These are phyloP conservation scores for Magnaporthiopsis rhizophila DNA, from an alignment of 2,329 filamentous ascomycete species.

Conservation along the genomic window DNA sequence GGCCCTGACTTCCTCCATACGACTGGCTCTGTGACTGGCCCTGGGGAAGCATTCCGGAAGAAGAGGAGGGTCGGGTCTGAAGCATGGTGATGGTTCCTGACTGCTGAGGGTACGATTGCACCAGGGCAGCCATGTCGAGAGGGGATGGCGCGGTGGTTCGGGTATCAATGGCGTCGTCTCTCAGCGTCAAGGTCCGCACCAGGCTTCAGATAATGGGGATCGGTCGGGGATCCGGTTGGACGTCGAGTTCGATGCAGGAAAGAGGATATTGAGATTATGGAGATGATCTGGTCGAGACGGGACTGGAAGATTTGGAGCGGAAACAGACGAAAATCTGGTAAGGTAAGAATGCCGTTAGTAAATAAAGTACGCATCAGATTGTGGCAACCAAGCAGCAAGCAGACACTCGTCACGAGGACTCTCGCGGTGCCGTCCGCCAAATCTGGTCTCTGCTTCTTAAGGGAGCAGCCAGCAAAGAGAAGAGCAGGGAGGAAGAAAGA, in stretches of 20 bases:
- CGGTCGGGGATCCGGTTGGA: not conserved
- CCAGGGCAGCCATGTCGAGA: constrained; percentile 71
- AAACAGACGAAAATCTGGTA: not conserved
- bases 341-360: not conserved
- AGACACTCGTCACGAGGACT: not conserved
- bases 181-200: constrained; percentile 9
- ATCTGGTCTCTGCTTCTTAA: not conserved
- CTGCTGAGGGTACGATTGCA: constrained; percentile 73
- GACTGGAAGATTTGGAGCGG: constrained; percentile 10
- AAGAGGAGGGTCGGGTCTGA: constrained; percentile 61
- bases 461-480: not conserved
- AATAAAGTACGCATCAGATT: not conserved
- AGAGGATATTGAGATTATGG: not conserved
- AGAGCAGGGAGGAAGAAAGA: not conserved
- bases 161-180: constrained; percentile 13
- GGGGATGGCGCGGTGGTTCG: not conserved
- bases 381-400: not conserved
- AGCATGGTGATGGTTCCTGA: constrained; percentile 67
- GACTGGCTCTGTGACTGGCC: constrained; percentile 43
- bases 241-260: not conserved
- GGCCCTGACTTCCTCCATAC: constrained; percentile 36
- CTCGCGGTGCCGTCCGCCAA: not conserved
- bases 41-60: constrained; percentile 49
- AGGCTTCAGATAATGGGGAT: not conserved
- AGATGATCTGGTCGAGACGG: not conserved